phyloP scores from a whole-genome alignment of 345 rosid genomes.

The Theobroma cacao region DNA sequence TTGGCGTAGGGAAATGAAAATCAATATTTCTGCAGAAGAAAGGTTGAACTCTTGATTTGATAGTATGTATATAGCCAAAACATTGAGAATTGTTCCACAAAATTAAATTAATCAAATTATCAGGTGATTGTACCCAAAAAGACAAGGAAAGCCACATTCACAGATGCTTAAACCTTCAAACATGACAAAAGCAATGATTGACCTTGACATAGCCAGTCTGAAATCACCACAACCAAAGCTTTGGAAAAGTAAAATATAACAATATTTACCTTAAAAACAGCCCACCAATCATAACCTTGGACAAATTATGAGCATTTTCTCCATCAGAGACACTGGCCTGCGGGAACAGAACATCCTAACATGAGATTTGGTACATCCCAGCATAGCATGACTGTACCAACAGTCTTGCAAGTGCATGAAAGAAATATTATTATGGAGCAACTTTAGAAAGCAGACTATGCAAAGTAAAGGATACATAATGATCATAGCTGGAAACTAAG shows the following conservation, averaged over 20 bases:
- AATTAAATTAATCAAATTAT: not conserved
- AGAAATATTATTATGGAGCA: constrained; percentile 4
- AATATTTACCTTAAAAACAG: constrained; percentile 74
- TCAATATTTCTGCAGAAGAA: not conserved
- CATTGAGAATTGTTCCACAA: not conserved
- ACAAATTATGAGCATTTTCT: constrained; percentile 68
- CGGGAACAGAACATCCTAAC: constrained; percentile 22
- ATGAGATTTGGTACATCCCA: constrained; percentile 19
- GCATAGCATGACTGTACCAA: not conserved
- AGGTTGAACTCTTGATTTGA: not conserved
- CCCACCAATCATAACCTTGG: constrained; percentile 74
- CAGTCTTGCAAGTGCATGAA: not conserved
- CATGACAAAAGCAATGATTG: constrained; percentile 7
- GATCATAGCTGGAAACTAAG: not conserved
- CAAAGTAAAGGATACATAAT: not conserved
- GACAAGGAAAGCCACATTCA: constrained; percentile 6
- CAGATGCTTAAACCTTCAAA: constrained; percentile 3
- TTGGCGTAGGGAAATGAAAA: not conserved
- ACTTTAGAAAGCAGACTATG: not conserved
- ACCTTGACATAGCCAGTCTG: constrained; percentile 1
- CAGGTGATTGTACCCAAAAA: not conserved
- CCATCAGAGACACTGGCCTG: constrained; percentile 97
- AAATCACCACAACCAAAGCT: constrained; percentile 1
- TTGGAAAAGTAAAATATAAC: not conserved
- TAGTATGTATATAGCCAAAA: not conserved